Evolutionary conservation across 495 filamentous ascomycete genomes (phyloP).

Genomic region (Neurospora sp.): DNA sequence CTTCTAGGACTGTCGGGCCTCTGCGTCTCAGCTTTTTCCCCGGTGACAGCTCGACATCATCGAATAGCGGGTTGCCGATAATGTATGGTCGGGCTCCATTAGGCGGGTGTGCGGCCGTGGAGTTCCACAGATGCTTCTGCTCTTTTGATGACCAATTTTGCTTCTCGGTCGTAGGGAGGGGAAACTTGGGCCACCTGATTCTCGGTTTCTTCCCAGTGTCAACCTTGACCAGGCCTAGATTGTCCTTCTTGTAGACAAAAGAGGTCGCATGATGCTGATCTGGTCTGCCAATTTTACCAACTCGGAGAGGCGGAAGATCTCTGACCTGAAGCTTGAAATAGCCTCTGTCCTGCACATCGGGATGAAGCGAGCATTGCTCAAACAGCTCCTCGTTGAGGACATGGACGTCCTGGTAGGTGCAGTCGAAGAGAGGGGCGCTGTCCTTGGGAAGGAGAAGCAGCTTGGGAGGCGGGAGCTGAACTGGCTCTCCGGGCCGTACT

Average conservation of each 20-base stretch:
- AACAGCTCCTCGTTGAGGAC: slow-evolving; percentile 22
- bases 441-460: slow-evolving; percentile 3
- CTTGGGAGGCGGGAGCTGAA: slow-evolving; percentile 1
- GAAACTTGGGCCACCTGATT: slow-evolving; percentile 14
- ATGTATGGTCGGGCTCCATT: slow-evolving; percentile 19
- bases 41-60: slow-evolving; percentile 21
- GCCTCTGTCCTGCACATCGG: slow-evolving; percentile 15
- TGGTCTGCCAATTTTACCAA: slow-evolving; percentile 14
- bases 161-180: slow-evolving; percentile 13
- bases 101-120: slow-evolving; percentile 17
- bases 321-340: slow-evolving; percentile 25
- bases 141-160: slow-evolving; percentile 15
- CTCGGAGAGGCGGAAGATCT: slow-evolving; percentile 13
- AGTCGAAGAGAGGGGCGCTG: slow-evolving; percentile 19
- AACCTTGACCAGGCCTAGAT: slow-evolving; percentile 20
- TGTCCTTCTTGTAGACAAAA: slow-evolving; percentile 18
- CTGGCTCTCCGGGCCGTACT: background rate
- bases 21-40: slow-evolving; percentile 22
- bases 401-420: slow-evolving; percentile 21
- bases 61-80: slow-evolving; percentile 26
- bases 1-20: slow-evolving; percentile 17
- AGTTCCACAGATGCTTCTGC: slow-evolving; percentile 22
- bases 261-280: slow-evolving; percentile 20
- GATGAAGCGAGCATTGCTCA: slow-evolving; percentile 20
- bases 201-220: slow-evolving; percentile 17